Percentiles rank a stretch among this genome's conserved stretches.
Conservation (phyloP, 2,329 filamentous ascomycete species). For the Cadophora sp. region DNA sequence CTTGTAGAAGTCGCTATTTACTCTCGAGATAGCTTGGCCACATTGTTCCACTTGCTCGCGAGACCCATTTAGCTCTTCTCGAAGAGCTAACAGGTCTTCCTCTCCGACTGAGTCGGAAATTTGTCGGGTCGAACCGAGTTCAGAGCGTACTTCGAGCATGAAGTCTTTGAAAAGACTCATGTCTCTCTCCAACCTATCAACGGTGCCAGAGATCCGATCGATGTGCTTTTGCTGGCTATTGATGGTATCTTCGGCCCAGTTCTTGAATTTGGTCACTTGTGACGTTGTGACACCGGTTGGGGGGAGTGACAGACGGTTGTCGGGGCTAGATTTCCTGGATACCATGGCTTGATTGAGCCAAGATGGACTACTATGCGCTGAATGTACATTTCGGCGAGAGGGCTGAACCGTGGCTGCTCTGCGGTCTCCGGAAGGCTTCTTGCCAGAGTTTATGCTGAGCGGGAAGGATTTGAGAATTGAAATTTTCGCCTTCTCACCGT, state of each 20-base stretch:
- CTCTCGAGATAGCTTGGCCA: neutral
- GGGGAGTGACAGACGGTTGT: neutral
- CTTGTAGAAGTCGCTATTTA: neutral
- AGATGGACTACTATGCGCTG: neutral
- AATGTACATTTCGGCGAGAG: conserved; percentile 2
- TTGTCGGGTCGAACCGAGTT: conserved; percentile 28
- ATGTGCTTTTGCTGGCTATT: conserved; percentile 41
- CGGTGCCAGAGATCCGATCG: conserved; percentile 38
- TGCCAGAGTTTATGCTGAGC: conserved; percentile 26
- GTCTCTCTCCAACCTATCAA: conserved; percentile 40
- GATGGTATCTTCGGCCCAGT: conserved; percentile 39
- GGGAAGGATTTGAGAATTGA: conserved; percentile 33
- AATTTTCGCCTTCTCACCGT: conserved; percentile 33
- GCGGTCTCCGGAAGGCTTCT: conserved; percentile 2
- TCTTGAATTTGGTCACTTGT: conserved; percentile 33
- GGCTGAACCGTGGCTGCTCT: conserved; percentile 29
- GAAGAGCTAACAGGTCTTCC: conserved; percentile 12
- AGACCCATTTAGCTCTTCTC: conserved; percentile 24
- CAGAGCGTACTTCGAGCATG: conserved; percentile 40
- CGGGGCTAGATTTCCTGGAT: neutral
- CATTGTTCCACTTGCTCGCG: conserved; percentile 19
- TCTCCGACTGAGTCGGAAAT: neutral
- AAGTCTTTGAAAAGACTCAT: conserved; percentile 42
- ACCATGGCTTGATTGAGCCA: neutral
- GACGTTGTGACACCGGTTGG: neutral